phyloP scores from a whole-genome alignment of 1,284 basidiomycete genomes.

The Chalciporus sp. region DNA sequence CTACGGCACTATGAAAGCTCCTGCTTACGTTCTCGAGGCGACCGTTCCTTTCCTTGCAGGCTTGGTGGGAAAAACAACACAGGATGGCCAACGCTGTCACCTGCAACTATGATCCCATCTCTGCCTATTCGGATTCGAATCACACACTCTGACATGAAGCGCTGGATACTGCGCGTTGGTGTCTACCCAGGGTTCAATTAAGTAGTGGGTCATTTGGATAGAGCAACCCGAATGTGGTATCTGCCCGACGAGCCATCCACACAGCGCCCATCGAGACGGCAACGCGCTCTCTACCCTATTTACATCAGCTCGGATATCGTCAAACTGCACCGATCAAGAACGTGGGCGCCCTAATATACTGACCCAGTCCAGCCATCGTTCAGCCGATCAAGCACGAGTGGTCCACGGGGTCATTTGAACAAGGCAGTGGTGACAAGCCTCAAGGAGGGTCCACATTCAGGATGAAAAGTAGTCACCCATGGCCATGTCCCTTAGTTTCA shows the following conservation, averaged over 20 bases:
- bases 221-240: slow-evolving; percentile 5
- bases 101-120: not conserved
- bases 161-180: not conserved
- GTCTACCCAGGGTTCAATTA: not conserved
- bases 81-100: not conserved
- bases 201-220: not conserved
- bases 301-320: not conserved
- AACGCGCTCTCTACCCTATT: no score
- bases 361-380: not conserved
- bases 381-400: not conserved
- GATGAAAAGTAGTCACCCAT: no score
- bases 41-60: slow-evolving; percentile 2
- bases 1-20: slow-evolving; percentile 21
- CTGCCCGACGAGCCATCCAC: not conserved
- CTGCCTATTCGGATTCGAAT: not conserved
- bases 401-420: not conserved
- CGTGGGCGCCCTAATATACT: not conserved
- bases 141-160: not conserved
- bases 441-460: no score
- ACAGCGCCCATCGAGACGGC: not conserved
- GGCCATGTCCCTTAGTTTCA: no score
- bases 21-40: slow-evolving; percentile 30
- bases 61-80: slow-evolving; percentile 1
- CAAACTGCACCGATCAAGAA: not conserved
- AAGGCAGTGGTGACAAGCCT: not conserved